Conservation (phyloP, 345 rosid species). For the Dimocarpus longan region DNA sequence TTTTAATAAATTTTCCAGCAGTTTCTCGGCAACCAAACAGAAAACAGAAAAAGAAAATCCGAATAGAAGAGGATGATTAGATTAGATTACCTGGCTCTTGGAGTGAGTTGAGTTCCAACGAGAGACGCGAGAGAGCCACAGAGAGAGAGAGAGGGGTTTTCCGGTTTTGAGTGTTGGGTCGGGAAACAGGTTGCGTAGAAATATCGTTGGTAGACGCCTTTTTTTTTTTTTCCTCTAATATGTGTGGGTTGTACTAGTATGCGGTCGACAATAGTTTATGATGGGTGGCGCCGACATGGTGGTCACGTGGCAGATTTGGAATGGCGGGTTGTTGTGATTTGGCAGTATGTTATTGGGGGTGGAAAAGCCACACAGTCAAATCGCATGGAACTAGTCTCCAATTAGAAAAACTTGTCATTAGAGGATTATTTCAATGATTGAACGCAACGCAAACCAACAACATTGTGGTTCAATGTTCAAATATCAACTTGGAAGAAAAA, state of each 20-base stretch:
- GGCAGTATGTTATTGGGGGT: neutral
- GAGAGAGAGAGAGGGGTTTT: no score
- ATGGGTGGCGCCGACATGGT: no score
- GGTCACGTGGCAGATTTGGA: conserved; percentile 6
- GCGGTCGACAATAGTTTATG: neutral
- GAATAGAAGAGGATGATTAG: neutral
- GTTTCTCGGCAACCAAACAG: neutral
- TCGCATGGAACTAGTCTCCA: neutral
- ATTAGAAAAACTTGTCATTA: neutral
- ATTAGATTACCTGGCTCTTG: neutral
- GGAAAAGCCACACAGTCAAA: neutral
- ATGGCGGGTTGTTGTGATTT: neutral
- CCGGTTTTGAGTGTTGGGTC: neutral
- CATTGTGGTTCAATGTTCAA: neutral
- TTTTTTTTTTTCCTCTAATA: no score
- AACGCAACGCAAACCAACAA: neutral
- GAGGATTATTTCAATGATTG: neutral
- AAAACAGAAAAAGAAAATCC: neutral
- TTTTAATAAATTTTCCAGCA: neutral
- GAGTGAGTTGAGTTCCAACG: neutral
- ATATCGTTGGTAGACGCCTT: neutral
- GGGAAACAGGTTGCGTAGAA: neutral
- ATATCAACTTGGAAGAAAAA: neutral
- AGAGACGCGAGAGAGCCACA: neutral
- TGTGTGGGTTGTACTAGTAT: neutral